phyloP scores from a whole-genome alignment of 306 rosid genomes.

The Fragaria iinumae region DNA sequence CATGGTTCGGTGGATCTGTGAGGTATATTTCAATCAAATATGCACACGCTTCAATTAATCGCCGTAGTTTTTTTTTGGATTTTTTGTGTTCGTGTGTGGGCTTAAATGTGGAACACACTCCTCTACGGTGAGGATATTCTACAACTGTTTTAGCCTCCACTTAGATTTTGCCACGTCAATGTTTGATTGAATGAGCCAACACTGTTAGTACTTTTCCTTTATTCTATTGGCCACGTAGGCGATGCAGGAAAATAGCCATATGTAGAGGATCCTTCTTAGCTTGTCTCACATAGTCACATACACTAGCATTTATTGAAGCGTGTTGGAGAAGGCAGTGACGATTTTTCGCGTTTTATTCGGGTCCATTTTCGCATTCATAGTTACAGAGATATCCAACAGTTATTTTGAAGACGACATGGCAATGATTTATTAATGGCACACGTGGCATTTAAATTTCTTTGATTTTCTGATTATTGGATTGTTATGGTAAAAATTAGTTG shows the following conservation, averaged over 20 bases:
- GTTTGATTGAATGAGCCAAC: not conserved
- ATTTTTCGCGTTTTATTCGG: not conserved
- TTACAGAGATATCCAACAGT: not conserved
- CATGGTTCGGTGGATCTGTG: slow-evolving; percentile 81
- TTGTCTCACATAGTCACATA: not conserved
- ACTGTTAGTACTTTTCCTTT: slow-evolving; percentile 12
- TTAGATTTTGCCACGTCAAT: slow-evolving; percentile 32
- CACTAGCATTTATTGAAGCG: not conserved
- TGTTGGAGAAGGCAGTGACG: not conserved
- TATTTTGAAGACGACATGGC: not conserved
- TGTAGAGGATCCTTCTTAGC: not conserved
- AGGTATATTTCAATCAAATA: slow-evolving; percentile 31
- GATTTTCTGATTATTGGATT: not conserved
- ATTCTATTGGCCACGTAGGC: slow-evolving; percentile 13
- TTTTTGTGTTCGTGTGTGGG: not conserved
- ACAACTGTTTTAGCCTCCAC: slow-evolving; percentile 3
- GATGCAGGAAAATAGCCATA: not conserved
- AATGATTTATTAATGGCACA: not conserved
- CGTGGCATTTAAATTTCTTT: not conserved
- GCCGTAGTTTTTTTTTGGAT: not conserved
- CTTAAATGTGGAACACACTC: slow-evolving; percentile 7
- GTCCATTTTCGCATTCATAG: not conserved
- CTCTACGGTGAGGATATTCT: slow-evolving; percentile 11
- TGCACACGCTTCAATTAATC: not conserved
- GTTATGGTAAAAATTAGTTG: no score